Evolutionary conservation across 441 rosid species (phyloP).

Genomic region (Dalechampia spathulata): DNA sequence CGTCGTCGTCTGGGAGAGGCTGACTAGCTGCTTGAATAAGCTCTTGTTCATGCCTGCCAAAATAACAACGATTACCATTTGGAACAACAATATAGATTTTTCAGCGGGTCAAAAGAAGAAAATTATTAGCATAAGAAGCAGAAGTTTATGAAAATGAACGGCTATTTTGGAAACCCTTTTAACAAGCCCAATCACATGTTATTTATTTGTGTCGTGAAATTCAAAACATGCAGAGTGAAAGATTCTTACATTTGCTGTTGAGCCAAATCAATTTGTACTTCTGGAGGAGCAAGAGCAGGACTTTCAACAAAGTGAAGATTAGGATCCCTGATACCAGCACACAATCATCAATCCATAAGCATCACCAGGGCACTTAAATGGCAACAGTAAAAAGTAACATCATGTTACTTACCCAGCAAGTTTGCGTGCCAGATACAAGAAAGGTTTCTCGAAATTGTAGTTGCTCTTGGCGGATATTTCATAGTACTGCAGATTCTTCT

Average conservation of each 20-base stretch:
- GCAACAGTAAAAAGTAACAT: neutral
- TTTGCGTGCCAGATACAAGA: constrained; percentile 75
- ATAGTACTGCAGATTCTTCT: constrained; percentile 74
- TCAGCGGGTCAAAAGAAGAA: too few relatives aligned
- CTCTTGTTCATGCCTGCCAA: constrained; percentile 61
- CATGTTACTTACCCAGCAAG: constrained; percentile 72
- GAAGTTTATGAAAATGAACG: too few relatives aligned
- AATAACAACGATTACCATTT: too few relatives aligned
- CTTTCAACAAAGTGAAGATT: constrained; percentile 52
- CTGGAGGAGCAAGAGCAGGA: constrained; percentile 56
- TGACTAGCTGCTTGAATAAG: constrained; percentile 60
- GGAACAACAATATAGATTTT: too few relatives aligned
- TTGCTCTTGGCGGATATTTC: constrained; percentile 86
- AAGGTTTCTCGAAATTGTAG: constrained; percentile 81
- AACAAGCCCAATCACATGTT: too few relatives aligned
- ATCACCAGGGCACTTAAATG: too few relatives aligned
- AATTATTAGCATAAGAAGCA: too few relatives aligned
- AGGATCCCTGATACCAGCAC: constrained; percentile 28
- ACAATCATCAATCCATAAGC: neutral
- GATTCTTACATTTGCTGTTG: constrained; percentile 47
- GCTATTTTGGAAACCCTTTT: too few relatives aligned
- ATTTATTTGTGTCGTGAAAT: too few relatives aligned
- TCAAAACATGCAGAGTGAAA: neutral
- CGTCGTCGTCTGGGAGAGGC: constrained; percentile 68
- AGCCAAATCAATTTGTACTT: constrained; percentile 40